phyloP scores from a whole-genome alignment of 163 green algal genomes.

The Scenedesmus sp. region DNA sequence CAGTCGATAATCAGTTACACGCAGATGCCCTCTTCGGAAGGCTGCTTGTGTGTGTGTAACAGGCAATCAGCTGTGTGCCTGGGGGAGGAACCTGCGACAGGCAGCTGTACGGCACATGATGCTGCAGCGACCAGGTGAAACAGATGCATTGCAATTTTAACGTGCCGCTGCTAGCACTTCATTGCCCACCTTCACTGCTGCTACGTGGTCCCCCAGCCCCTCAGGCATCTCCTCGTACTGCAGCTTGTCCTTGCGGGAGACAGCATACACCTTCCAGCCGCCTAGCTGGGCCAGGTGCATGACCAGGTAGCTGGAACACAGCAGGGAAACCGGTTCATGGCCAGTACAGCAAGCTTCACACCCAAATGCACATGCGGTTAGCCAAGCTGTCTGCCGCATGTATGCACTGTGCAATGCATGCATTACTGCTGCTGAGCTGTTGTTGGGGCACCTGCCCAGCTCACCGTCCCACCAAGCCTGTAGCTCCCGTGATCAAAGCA shows the following conservation, averaged over 20 bases:
- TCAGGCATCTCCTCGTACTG: constrained; percentile 30
- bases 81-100: no score
- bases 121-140: background rate
- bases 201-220: background rate
- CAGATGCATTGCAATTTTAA: background rate
- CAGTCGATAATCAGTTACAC: no score
- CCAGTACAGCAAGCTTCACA: background rate
- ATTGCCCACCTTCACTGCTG: constrained; percentile 10
- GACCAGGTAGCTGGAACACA: constrained; percentile 1
- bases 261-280: constrained; percentile 23
- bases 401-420: background rate
- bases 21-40: no score
- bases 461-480: background rate
- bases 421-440: background rate
- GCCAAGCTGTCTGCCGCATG: background rate
- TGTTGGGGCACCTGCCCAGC: background rate
- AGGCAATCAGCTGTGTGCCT: no score
- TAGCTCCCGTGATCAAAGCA: background rate
- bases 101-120: no score
- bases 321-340: background rate
- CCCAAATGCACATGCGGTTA: background rate
- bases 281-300: constrained; percentile 21
- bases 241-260: constrained; percentile 34
- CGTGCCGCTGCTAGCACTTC: background rate
- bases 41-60: no score